A percentile compares a stretch with the other conserved stretches of the same genome.
phyloP scores from a whole-genome alignment of 2,329 filamentous ascomycete genomes.

The Fusarium hainanense region DNA sequence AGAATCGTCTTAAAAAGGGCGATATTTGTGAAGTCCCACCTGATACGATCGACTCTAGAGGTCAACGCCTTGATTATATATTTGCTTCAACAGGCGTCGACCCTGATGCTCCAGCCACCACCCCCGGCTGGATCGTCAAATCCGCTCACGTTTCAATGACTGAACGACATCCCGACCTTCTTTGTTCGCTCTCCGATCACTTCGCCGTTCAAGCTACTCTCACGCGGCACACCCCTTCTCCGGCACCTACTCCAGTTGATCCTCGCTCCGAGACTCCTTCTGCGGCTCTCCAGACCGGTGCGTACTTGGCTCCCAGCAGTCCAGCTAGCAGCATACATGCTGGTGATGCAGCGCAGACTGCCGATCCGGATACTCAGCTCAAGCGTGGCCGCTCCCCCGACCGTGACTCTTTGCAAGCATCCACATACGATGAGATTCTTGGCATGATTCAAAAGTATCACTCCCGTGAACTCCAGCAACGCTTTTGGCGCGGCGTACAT shows the following conservation, averaged over 20 bases:
- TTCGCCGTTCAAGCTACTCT: slow-evolving; percentile 90
- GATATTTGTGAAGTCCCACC: slow-evolving; percentile 69
- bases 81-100: slow-evolving; percentile 73
- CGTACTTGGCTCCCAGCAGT: slow-evolving; percentile 41
- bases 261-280: slow-evolving; percentile 36
- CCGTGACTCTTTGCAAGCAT: slow-evolving; percentile 29
- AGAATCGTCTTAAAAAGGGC: slow-evolving; percentile 72
- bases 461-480: slow-evolving; percentile 76
- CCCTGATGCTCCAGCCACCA: slow-evolving; percentile 47
- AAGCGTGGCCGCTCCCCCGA: slow-evolving; percentile 39
- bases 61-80: slow-evolving; percentile 94
- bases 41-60: slow-evolving; percentile 74
- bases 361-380: slow-evolving; percentile 50
- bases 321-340: slow-evolving; percentile 42
- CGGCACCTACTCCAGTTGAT: slow-evolving; percentile 26
- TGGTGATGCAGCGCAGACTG: slow-evolving; percentile 33
- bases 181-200: slow-evolving; percentile 92
- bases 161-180: slow-evolving; percentile 80
- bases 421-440: slow-evolving; percentile 67
- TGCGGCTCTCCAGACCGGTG: slow-evolving; percentile 43
- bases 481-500: slow-evolving; percentile 76
- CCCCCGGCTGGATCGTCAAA: slow-evolving; percentile 73
- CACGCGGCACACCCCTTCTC: slow-evolving; percentile 55
- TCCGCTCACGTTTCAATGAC: slow-evolving; percentile 81
- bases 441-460: slow-evolving; percentile 75